Evolutionary conservation across 306 rosid genomes (phyloP).

Genomic region (Gynostemma pentaphyllum): DNA sequence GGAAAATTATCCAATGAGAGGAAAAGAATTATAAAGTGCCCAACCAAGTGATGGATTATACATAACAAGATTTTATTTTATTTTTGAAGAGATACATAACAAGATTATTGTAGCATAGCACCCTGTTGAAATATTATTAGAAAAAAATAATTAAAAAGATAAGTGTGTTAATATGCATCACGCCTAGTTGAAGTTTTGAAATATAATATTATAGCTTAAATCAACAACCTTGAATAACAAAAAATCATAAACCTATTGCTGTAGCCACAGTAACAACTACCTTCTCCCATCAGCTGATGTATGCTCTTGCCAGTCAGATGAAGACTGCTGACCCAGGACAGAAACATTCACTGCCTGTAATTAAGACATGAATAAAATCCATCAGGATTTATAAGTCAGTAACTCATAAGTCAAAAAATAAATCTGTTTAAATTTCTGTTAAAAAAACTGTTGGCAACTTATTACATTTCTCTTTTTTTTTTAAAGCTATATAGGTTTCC

Average conservation of each 20-base stretch:
- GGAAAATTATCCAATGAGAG: not conserved
- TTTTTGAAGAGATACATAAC: too few species aligned
- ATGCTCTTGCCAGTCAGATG: slow-evolving; percentile 99
- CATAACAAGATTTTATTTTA: too few species aligned
- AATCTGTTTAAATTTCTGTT: not conserved
- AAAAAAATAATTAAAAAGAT: not conserved
- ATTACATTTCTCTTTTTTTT: too few species aligned
- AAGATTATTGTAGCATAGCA: too few species aligned
- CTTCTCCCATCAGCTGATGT: slow-evolving; percentile 83
- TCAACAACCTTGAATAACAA: not conserved
- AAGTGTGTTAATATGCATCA: not conserved
- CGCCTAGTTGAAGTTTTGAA: not conserved
- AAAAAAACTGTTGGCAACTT: too few species aligned
- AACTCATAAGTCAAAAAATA: not conserved
- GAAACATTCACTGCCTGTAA: slow-evolving; percentile 42
- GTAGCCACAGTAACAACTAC: slow-evolving; percentile 21
- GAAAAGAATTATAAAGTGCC: slow-evolving; percentile 5
- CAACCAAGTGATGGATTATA: not conserved
- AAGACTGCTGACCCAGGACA: slow-evolving; percentile 30
- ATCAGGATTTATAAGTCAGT: slow-evolving; percentile 14
- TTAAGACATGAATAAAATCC: slow-evolving; percentile 11
- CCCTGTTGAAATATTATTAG: too few species aligned
- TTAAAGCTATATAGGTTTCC: too few species aligned
- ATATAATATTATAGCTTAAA: not conserved
- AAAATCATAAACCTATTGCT: not conserved